Conservation (phyloP, 768 basidiomycete genomes). For the Plicaturopsis crispa region DNA sequence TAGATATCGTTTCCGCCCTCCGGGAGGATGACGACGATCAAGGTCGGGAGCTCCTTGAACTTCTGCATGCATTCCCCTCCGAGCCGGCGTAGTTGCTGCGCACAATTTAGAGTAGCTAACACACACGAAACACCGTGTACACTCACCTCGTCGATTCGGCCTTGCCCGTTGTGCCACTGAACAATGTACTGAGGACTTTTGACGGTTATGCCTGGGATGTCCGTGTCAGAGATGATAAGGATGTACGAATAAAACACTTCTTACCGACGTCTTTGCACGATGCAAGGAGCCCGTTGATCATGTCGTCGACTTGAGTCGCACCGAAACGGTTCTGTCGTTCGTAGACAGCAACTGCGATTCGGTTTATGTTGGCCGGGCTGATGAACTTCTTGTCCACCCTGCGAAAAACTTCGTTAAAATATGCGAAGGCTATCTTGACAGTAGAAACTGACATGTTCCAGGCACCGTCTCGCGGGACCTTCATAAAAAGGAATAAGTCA, state of each 20-base stretch:
- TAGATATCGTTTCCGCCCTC: slow-evolving; percentile 74
- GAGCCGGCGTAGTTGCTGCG: slow-evolving; percentile 39
- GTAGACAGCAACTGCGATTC: slow-evolving; percentile 63
- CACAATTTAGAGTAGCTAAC: not conserved
- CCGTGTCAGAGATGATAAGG: not conserved
- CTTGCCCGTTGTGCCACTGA: slow-evolving; percentile 52
- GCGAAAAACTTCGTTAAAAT: slow-evolving; percentile 4
- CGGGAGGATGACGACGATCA: slow-evolving; percentile 65
- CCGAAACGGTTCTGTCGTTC: slow-evolving; percentile 55
- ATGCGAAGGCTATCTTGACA: slow-evolving; percentile 1
- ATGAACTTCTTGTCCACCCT: slow-evolving; percentile 73
- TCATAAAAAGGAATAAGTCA: slow-evolving; percentile 7
- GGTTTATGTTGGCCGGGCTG: slow-evolving; percentile 40
- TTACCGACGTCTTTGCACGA: slow-evolving; percentile 52
- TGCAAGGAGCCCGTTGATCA: slow-evolving; percentile 44
- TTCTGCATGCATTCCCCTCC: slow-evolving; percentile 39
- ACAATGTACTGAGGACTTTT: slow-evolving; percentile 35
- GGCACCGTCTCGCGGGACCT: slow-evolving; percentile 58
- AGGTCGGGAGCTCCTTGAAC: slow-evolving; percentile 35
- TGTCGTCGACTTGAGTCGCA: slow-evolving; percentile 36
- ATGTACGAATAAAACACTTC: slow-evolving; percentile 15
- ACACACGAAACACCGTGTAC: not conserved
- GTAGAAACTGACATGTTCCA: slow-evolving; percentile 64
- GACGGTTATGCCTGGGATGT: slow-evolving; percentile 48
- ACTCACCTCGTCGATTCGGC: slow-evolving; percentile 37